Base-by-base conservation (phyloP, 148 eudicot genomes). In the Rhododendron vialii region DNA sequence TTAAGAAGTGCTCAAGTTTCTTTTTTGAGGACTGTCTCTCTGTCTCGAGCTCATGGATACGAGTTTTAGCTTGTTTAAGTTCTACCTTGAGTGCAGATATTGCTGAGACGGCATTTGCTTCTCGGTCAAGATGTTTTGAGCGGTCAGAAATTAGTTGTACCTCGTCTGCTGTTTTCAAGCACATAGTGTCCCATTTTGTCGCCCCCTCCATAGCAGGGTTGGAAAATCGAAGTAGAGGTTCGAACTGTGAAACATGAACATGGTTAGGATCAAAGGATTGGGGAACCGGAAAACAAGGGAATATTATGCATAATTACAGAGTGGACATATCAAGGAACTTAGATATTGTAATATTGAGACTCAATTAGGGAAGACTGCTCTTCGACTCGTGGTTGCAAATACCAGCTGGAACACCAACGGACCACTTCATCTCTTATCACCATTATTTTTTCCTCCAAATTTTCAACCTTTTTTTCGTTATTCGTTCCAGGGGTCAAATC, bases 161-260 rank as follows among this genome's bases (percentile, higher is more conserved):
- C 67, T 87, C 96, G 50, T 89, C 82, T 30, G 90, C 67, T 55
- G 80, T 82, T 83, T 90, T 89, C 77, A 88, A 80, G 67, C 88
- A 84, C 47, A 89, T 82, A 14, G 98, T 96, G 84, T 95, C 94
- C 99, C 99, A 95, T 89, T 96, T 96, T 67, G 99, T 96, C 38
- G 93, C 95, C 7, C 98, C 96, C 91, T 96, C 99, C 98, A 95
- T 93, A 28, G 93, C 97, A 61, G 92, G 91, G 84, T 94, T 91
- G 28, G 93, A 84, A 57, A 90, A 86, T 74, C 82, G 88, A 82
- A 93, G 89, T 55, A 93, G 86, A 67, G 96, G 90, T 82, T 90
- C 93, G 75, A 89, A 83, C 98, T 94, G 83, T 35, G 88, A 82
- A 88, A 86, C 8, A 85, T 57, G 67, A 55, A 38, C 74, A 84